These are phyloP conservation scores for Fusarium sp. DNA, from an alignment of 2,329 filamentous ascomycete genomes.

Conservation along the genomic window DNA sequence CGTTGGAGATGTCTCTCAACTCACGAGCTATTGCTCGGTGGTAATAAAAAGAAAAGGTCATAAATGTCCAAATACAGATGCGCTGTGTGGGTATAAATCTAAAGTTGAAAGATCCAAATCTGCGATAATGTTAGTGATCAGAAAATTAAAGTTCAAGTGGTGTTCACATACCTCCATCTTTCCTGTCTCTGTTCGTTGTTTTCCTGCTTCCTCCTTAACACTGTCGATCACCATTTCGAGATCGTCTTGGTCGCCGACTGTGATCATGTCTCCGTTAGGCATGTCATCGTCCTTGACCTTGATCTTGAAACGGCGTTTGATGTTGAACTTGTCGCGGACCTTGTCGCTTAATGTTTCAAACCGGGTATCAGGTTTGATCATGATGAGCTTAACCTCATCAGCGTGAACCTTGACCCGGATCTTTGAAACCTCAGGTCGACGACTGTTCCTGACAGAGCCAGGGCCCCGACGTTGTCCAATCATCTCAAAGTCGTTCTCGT, in stretches of 20 bases:
- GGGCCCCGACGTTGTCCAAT: conserved; percentile 64
- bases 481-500: conserved; percentile 86
- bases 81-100: conserved; percentile 49
- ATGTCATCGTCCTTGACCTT: conserved; percentile 86
- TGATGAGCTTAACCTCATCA: conserved; percentile 92
- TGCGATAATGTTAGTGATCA: conserved; percentile 48
- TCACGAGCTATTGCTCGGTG: conserved; percentile 36
- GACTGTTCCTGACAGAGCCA: conserved; percentile 64
- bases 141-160: background rate
- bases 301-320: conserved; percentile 84
- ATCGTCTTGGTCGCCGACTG: conserved; percentile 96
- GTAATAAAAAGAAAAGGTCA: conserved; percentile 10
- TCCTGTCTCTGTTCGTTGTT: conserved; percentile 82
- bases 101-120: conserved; percentile 62
- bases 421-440: conserved; percentile 76
- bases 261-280: conserved; percentile 89
- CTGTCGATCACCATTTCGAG: conserved; percentile 85
- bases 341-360: conserved; percentile 82
- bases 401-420: conserved; percentile 93
- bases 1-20: conserved; percentile 7
- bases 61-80: conserved; percentile 38
- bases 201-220: conserved; percentile 75
- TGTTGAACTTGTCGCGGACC: conserved; percentile 87
- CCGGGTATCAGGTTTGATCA: conserved; percentile 78
- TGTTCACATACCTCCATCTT: conserved; percentile 87